Base-by-base conservation (phyloP, 768 basidiomycete species). In the Leccinum imitatum region DNA sequence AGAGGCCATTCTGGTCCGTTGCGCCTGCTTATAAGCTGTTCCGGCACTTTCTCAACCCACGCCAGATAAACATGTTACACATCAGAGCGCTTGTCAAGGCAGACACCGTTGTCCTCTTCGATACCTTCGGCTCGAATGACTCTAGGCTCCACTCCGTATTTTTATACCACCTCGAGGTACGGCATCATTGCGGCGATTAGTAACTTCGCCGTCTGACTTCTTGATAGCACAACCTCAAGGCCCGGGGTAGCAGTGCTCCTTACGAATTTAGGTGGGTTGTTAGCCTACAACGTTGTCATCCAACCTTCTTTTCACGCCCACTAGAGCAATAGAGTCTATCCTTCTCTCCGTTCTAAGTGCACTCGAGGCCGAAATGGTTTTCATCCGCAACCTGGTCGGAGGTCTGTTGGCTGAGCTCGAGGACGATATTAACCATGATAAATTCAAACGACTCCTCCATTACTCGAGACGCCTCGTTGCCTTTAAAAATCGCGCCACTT, bases 61-160 rank as follows among this genome's bases (percentile, higher is more conserved):
- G 4, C 51, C 65, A 94, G 91, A 81, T 97, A 53, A 98, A 96
- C 68, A 90, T 98, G 46, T 83, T 98, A 33, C 96, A 98, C 69
- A 93, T 98, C 53, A 86, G 96, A 55, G 95, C 94, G 2, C 84
- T 98, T 46, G 89, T 98, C 70, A 98, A 98, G 75, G 90, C 94
- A 9, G 91, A 97, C 71, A 80, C 90, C 41, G 91, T 97, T 50
- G 81, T 96, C 37, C 82, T 98, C 44, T 98, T 98, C 71, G 95
- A 98, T 69, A 89, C 91, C 1, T 93, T 87, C 70, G 95, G 95
- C 9, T 93, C 90, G 25, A 84, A 85, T 14, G 91, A 95, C 73
- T 94, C 93, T 3, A 79, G 87, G 58, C 81, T 95, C 7, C 92
- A 94, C 71, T 92, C 90, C 39, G 88, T 89, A 13, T 95, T 95